Conservation (phyloP, 768 basidiomycete genomes). For the Suillus americanus region DNA sequence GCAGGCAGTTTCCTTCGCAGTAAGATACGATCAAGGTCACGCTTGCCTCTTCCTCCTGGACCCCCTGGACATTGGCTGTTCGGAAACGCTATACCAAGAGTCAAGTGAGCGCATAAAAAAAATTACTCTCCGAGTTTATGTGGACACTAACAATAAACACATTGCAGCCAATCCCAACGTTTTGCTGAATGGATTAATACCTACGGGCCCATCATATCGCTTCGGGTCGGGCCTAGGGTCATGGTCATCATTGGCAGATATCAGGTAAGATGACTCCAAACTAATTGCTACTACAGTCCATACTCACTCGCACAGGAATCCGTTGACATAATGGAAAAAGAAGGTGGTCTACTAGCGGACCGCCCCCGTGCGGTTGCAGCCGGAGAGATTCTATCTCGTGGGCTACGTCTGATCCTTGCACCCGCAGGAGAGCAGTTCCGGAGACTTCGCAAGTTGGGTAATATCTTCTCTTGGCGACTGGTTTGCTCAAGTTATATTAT, state of each 20-base stretch:
- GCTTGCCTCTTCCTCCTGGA: conserved; percentile 29
- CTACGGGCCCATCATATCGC: conserved; percentile 61
- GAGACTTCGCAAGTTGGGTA: conserved; percentile 53
- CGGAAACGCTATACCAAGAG: conserved; percentile 26
- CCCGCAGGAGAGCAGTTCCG: conserved; percentile 59
- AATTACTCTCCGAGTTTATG: no score
- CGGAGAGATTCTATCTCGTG: conserved; percentile 58
- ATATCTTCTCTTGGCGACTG: not conserved
- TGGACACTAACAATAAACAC: not conserved
- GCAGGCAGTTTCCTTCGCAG: conserved; percentile 12
- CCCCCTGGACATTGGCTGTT: conserved; percentile 35
- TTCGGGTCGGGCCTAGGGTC: conserved; percentile 44
- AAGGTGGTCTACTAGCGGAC: conserved; percentile 57
- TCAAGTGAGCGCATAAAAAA: conserved; percentile 25
- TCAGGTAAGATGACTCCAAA: conserved; percentile 26
- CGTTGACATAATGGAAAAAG: conserved; percentile 65
- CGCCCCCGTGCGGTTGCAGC: conserved; percentile 56
- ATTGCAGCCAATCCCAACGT: conserved; percentile 30
- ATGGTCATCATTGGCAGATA: conserved; percentile 37
- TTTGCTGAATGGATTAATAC: conserved; percentile 60
- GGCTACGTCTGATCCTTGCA: conserved; percentile 56
- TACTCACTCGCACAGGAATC: conserved; percentile 41
- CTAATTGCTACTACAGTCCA: not conserved
- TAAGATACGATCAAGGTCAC: conserved; percentile 10
- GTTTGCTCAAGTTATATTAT: not conserved